Evolutionary conservation across 2,329 filamentous ascomycete species (phyloP).

Genomic region (Trichoderma breve): DNA sequence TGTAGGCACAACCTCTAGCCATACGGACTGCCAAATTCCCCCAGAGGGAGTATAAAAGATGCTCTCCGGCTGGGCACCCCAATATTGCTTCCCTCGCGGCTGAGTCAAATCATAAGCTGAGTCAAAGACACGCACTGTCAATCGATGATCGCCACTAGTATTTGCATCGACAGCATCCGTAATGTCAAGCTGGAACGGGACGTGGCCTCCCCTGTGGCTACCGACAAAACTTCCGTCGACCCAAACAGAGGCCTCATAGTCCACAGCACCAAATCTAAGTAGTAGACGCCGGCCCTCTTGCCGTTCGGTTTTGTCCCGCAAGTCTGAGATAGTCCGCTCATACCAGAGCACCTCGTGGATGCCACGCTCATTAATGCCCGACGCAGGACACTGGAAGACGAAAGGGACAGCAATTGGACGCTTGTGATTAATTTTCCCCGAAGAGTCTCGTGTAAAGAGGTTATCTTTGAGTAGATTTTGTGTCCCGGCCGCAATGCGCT

Average conservation of each 20-base stretch:
- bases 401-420: slow-evolving; percentile 61
- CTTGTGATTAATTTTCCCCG: slow-evolving; percentile 38
- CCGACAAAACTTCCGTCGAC: slow-evolving; percentile 52
- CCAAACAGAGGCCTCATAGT: slow-evolving; percentile 60
- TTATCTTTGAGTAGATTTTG: slow-evolving; percentile 48
- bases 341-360: slow-evolving; percentile 70
- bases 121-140: slow-evolving; percentile 61
- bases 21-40: slow-evolving; percentile 58
- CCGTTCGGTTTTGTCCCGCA: slow-evolving; percentile 44
- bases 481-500: slow-evolving; percentile 50
- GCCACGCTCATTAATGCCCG: slow-evolving; percentile 58
- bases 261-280: slow-evolving; percentile 59
- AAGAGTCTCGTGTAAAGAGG: slow-evolving; percentile 32
- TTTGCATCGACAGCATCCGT: slow-evolving; percentile 45
- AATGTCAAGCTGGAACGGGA: slow-evolving; percentile 57
- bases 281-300: slow-evolving; percentile 43
- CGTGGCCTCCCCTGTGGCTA: slow-evolving; percentile 57
- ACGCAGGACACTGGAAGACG: slow-evolving; percentile 63
- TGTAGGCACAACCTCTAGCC: slow-evolving; percentile 54
- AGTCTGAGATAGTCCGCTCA: slow-evolving; percentile 51
- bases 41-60: slow-evolving; percentile 59
- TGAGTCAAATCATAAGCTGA: slow-evolving; percentile 64
- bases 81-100: slow-evolving; percentile 67
- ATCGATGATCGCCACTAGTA: slow-evolving; percentile 31
- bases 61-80: slow-evolving; percentile 58